These are phyloP conservation scores for Phytophthora tentaculata DNA, from an alignment of 352 stramenopile species.

Conservation along the genomic window DNA sequence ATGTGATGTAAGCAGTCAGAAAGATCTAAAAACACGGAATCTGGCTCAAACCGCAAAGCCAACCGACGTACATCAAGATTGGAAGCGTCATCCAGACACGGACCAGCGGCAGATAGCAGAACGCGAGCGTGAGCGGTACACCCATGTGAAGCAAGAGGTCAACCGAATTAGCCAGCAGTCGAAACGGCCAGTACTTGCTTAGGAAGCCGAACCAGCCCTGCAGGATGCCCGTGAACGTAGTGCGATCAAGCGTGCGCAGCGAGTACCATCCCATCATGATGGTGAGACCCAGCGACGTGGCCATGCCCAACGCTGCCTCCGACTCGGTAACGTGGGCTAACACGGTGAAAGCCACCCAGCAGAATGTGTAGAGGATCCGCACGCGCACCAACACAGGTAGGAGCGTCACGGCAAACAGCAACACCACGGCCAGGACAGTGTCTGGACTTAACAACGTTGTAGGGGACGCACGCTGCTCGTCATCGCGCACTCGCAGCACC, in stretches of 20 bases:
- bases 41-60: not conserved
- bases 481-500: constrained; percentile 39
- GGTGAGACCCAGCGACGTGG: constrained; percentile 50
- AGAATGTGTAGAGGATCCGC: constrained; percentile 56
- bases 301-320: constrained; percentile 45
- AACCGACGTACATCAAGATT: constrained; percentile 46
- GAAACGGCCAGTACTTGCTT: constrained; percentile 43
- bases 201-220: constrained; percentile 57
- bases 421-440: constrained; percentile 32
- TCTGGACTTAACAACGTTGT: constrained; percentile 20
- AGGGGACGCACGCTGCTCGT: constrained; percentile 16
- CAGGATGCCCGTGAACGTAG: constrained; percentile 55
- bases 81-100: constrained; percentile 54
- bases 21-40: not conserved
- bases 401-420: constrained; percentile 49
- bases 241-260: constrained; percentile 45
- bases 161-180: constrained; percentile 42
- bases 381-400: constrained; percentile 45
- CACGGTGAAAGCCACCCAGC: constrained; percentile 47
- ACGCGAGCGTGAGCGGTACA: constrained; percentile 45
- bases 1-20: constrained; percentile 12
- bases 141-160: constrained; percentile 54
- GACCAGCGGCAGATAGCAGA: constrained; percentile 53
- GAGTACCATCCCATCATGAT: constrained; percentile 71
- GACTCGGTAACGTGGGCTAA: constrained; percentile 42